These are phyloP conservation scores for Gracilaria gracilis DNA, from an alignment of 23 red algal genomes.

Conservation along the genomic window DNA sequence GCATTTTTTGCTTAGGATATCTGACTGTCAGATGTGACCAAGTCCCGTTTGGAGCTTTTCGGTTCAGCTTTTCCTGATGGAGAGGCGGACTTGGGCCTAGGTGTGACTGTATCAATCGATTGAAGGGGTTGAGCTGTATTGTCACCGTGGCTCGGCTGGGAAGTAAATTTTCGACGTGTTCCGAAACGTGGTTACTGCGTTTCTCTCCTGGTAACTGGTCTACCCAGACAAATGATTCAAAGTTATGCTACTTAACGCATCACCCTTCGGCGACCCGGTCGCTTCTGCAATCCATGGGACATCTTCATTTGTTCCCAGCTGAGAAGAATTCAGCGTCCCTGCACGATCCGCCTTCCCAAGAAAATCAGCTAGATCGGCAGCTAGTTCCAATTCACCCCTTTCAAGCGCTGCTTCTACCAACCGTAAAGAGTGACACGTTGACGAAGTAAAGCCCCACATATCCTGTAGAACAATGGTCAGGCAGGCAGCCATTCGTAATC, in stretches of 20 bases:
- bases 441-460: constrained; percentile 88
- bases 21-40: constrained; percentile 23
- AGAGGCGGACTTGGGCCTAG: not conserved
- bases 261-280: constrained; percentile 35
- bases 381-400: constrained; percentile 73
- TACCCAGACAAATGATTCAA: constrained; percentile 5
- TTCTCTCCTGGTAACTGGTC: constrained; percentile 13
- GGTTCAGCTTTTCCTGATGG: not conserved
- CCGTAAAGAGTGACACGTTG: constrained; percentile 81
- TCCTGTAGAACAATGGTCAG: constrained; percentile 95
- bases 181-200: constrained; percentile 16
- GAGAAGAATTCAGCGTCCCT: constrained; percentile 74
- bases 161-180: not conserved
- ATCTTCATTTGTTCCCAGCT: constrained; percentile 70
- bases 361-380: constrained; percentile 79
- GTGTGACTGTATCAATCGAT: not conserved
- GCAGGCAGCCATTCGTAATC: constrained; percentile 86
- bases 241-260: constrained; percentile 24
- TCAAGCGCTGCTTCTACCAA: constrained; percentile 85
- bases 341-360: constrained; percentile 79
- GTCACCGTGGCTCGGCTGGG: not conserved
- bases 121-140: not conserved
- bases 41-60: not conserved
- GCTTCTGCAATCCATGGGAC: constrained; percentile 80
- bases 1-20: constrained; percentile 14